Percentiles rank a stretch among this genome's conserved stretches.
Conservation (phyloP, 2,329 filamentous ascomycete genomes). For the Apiospora arundinis region DNA sequence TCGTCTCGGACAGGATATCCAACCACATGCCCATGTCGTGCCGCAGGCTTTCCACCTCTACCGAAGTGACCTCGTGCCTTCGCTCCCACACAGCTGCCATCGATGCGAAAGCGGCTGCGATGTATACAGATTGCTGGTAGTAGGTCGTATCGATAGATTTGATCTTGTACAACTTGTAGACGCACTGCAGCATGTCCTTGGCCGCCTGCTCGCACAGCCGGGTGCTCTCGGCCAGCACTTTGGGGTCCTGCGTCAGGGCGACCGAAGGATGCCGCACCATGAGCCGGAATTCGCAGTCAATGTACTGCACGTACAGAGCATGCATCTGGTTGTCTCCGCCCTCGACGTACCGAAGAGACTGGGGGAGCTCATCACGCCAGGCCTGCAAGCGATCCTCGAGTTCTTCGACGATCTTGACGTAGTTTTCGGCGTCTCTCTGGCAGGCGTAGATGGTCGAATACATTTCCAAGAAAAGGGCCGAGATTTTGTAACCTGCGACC, state of each 20-base stretch:
- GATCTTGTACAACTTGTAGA: constrained; percentile 64
- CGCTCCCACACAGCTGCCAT: constrained; percentile 74
- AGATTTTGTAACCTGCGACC: constrained; percentile 68
- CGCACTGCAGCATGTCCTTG: constrained; percentile 66
- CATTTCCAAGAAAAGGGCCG: constrained; percentile 74
- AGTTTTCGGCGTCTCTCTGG: constrained; percentile 65
- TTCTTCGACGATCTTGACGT: constrained; percentile 66
- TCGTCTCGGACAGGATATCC: constrained; percentile 70
- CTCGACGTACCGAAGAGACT: constrained; percentile 59
- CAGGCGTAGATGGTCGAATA: constrained; percentile 79
- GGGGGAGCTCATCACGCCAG: constrained; percentile 70
- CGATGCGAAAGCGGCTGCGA: constrained; percentile 75
- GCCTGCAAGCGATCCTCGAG: constrained; percentile 69
- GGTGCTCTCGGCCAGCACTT: constrained; percentile 66
- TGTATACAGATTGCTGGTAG: constrained; percentile 75
- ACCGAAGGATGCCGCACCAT: constrained; percentile 68
- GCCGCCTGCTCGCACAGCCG: constrained; percentile 71
- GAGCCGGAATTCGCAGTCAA: constrained; percentile 63
- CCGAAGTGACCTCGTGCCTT: constrained; percentile 62
- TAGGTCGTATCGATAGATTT: constrained; percentile 80
- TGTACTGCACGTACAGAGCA: constrained; percentile 60
- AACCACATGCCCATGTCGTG: constrained; percentile 75
- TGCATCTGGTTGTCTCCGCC: constrained; percentile 52
- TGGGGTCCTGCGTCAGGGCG: constrained; percentile 59
- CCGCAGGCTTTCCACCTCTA: constrained; percentile 65